These are phyloP conservation scores for Haematococcus sp. DNA, from an alignment of 139 green algal genomes.

Conservation along the genomic window DNA sequence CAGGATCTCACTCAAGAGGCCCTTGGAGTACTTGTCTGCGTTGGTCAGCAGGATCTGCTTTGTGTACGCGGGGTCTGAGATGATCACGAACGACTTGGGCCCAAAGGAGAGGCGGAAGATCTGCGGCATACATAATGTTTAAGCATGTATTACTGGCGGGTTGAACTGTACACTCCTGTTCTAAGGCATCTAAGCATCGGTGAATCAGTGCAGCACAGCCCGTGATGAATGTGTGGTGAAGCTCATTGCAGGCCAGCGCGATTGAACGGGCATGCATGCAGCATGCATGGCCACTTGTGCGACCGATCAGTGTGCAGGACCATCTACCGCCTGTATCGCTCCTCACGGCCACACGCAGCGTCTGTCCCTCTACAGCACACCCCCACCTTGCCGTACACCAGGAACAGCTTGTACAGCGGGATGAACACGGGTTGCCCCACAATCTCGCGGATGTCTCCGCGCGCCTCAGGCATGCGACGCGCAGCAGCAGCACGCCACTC, in stretches of 20 bases:
- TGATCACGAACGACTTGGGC: constrained; percentile 93
- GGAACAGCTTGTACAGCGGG: constrained; percentile 89
- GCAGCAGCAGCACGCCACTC: constrained; percentile 60
- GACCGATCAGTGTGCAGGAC: too few relatives aligned
- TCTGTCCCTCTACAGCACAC: too few relatives aligned
- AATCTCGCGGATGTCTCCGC: constrained; percentile 84
- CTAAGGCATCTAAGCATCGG: too few relatives aligned
- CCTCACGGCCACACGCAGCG: too few relatives aligned
- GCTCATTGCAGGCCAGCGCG: too few relatives aligned
- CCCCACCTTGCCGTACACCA: constrained; percentile 27
- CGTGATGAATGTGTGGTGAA: too few relatives aligned
- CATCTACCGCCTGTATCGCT: too few relatives aligned
- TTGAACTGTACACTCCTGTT: too few relatives aligned
- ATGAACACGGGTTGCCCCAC: constrained; percentile 95
- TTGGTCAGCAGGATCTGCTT: constrained; percentile 85
- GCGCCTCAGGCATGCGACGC: constrained; percentile 69
- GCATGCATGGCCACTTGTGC: too few relatives aligned
- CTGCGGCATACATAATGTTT: constrained; percentile 12
- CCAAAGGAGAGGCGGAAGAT: constrained; percentile 94
- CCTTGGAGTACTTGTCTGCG: constrained; percentile 89
- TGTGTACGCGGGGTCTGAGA: constrained; percentile 81
- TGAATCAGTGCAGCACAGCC: too few relatives aligned
- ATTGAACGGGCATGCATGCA: too few relatives aligned
- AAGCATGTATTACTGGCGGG: too few relatives aligned
- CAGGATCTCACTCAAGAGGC: constrained; percentile 30